A percentile compares a stretch with the other conserved stretches of the same genome.
Conservation (phyloP, 2,329 filamentous ascomycete species). For the Chaetomium sp. region DNA sequence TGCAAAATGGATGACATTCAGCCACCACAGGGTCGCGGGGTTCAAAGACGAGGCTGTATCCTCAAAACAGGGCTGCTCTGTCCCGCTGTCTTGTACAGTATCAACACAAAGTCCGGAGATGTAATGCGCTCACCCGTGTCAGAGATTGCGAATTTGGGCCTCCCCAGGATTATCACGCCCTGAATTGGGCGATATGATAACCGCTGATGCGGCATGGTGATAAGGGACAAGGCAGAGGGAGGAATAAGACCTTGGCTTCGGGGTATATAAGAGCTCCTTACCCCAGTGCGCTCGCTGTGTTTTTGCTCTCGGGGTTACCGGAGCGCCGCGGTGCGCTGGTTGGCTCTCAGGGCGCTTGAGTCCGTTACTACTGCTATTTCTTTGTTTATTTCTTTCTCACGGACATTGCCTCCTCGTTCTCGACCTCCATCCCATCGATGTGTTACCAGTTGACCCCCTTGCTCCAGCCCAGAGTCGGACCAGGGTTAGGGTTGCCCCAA, state of each 20-base stretch:
- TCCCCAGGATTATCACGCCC: background rate
- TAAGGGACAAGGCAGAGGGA: background rate
- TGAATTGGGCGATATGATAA: background rate
- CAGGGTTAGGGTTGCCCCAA: constrained; percentile 6
- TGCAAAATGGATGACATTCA: too few species aligned
- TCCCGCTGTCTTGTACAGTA: too few species aligned
- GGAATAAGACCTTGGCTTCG: background rate
- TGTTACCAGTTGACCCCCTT: background rate
- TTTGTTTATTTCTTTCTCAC: background rate
- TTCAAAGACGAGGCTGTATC: too few species aligned
- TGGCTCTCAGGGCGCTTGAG: too few species aligned
- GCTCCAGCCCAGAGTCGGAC: background rate
- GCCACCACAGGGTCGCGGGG: too few species aligned
- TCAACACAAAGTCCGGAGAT: too few species aligned
- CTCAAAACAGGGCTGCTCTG: too few species aligned
- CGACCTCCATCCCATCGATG: background rate
- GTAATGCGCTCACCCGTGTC: background rate
- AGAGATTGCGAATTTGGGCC: constrained; percentile 5
- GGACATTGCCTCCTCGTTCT: background rate
- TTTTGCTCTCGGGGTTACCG: background rate
- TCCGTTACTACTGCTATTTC: background rate
- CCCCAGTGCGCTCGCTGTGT: background rate
- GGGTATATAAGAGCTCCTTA: background rate
- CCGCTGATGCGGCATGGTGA: background rate
- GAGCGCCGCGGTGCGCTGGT: too few species aligned